Evolutionary conservation across 768 basidiomycete species (phyloP).

Genomic region (Royoungia palumana): DNA sequence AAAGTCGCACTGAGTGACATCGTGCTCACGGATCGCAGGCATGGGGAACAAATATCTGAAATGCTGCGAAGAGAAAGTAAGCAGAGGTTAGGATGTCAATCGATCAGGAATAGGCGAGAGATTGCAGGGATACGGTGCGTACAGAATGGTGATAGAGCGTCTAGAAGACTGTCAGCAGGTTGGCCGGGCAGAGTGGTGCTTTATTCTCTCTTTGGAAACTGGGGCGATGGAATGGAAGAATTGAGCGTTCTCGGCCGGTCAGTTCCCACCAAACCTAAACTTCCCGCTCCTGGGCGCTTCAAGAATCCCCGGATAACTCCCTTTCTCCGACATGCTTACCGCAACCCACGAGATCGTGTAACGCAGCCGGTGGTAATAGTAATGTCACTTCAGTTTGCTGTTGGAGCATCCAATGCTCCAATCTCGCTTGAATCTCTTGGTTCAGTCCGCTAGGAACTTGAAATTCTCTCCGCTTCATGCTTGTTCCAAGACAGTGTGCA

Average conservation of each 20-base stretch:
- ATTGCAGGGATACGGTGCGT: constrained; percentile 8
- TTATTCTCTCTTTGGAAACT: constrained; percentile 37
- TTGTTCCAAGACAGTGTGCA: not conserved
- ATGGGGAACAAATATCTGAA: not conserved
- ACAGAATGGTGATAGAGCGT: constrained; percentile 30
- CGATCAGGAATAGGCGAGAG: constrained; percentile 8
- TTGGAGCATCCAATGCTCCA: too few species aligned
- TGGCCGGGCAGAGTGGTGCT: constrained; percentile 25
- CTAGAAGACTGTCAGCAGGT: constrained; percentile 16
- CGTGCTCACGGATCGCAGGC: constrained; percentile 29
- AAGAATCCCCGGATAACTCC: constrained; percentile 6
- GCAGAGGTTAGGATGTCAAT: constrained; percentile 6
- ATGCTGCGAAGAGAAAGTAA: not conserved
- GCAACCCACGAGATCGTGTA: constrained; percentile 2
- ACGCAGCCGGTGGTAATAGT: not conserved
- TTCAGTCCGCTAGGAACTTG: not conserved
- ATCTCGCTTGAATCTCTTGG: too few species aligned
- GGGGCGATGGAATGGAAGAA: constrained; percentile 30
- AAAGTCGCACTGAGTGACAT: constrained; percentile 20
- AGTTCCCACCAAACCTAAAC: constrained; percentile 28
- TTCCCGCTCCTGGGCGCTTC: constrained; percentile 18
- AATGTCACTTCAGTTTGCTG: too few species aligned
- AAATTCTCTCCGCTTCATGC: constrained; percentile 8
- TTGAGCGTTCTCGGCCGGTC: constrained; percentile 22
- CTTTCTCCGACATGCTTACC: constrained; percentile 10